Evolutionary conservation across 2,329 filamentous ascomycete species (phyloP), one percentile per base, ranked within the genome.

Genomic region (Fusarium paranaense): DNA sequence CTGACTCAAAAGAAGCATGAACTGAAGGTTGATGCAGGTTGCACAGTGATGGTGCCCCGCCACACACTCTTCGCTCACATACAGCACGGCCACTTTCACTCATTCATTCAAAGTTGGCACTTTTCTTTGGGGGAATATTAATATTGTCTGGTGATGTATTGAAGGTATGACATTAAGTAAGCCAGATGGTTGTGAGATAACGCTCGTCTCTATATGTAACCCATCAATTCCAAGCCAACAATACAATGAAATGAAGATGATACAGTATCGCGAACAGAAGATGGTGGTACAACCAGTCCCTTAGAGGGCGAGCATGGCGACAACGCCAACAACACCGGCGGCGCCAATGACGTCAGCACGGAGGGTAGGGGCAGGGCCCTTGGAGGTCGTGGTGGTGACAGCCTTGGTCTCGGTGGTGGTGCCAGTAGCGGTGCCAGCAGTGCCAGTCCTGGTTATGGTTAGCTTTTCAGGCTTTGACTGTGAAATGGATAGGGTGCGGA

Each of bases 191-290:
- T 27, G 45, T 50, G 45, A 50, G 45, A 30, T 35, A 16, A 59
- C 25, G 35, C 37, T 27, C 37, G 33, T 37, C 56, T 37, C 56
- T 59, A 38, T 38, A 30, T 38, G 56, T 25, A 37, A 59, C 56
- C 56, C 33, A 59, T 59, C 16, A 35, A 59, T 59, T 40, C 56
- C 56, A 59, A 59, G 56, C 56, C 56, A 37, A 40, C 56, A 40
- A 59, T 30, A 40, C 22, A 59, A 25, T 16, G 22, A 25, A 58
- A 58, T 18, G n/a, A 40, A 40, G 18, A 40, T 27, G 22, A 27
- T 40, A 27, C 33, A 59, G 8, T 38, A 59, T 47, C 42, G 45
- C 25, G 25, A 30, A 50, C 45, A 50, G 25, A 18, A 16, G 3
- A 50, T 50, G 10, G 22, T 13, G 18, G n/a, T 18, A 40, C 33